Evolutionary conservation across 2,329 filamentous ascomycete species (phyloP), one percentile per base, ranked within the genome.

Genomic region (Xenoacremonium recifei): DNA sequence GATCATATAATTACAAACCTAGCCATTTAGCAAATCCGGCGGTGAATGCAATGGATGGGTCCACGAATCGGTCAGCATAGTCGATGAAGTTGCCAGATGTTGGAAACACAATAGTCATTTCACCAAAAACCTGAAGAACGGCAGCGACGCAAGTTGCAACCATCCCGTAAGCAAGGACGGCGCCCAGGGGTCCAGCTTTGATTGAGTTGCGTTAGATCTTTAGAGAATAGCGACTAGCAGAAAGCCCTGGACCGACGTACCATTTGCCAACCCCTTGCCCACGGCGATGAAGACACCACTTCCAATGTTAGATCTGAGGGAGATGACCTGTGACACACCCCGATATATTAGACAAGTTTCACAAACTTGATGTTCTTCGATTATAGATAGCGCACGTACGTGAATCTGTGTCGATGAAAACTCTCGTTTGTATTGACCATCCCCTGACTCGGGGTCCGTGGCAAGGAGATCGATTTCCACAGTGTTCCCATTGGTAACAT

Each of bases 1-100:
- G 20, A 10, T 18, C 5, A 43, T 29, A 19, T 37, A n/a, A n/a
- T n/a, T n/a, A 45, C 48, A 11, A 18, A 52, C 50, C 49, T 23
- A 53, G 44, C 50, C 50, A 53, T 23, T 53, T 48, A 5, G 51
- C 51, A 20, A 54, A 54, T 10, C 51, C 51, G 12, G 51, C 51
- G 5, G 49, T 45, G 35, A 54, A 54, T 0, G 50, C 50, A n/a
- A 53, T 5, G 5, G 50, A 45, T 7, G 48, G 51, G 4, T 53
- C 51, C 9, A 54, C 50, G 45, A 50, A 53, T 6, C 48, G 41
- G 20, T 44, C 43, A 10, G 48, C 48, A 16, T 51, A 54, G 29
- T 54, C 51, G 15, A 53, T 53, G 6, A 42, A 53, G 36, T 50
- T 53, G 1, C 51, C 51, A 5, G 47, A 53, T 5, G 39, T 37